phyloP scores from a whole-genome alignment of 306 rosid genomes.

The Cajanus cajan region DNA sequence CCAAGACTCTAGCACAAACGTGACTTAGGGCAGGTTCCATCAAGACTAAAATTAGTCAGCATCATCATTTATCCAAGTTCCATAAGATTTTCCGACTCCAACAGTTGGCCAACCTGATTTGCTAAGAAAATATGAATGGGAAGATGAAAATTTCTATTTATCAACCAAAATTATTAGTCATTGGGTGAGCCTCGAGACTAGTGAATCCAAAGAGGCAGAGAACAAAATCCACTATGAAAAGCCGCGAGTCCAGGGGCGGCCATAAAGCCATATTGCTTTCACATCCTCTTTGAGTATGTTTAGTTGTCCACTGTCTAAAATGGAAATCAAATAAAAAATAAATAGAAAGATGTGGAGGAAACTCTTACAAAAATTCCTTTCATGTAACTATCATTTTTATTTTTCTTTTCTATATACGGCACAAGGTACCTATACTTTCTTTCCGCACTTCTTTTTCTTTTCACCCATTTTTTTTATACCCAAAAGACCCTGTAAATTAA shows the following conservation, averaged over 20 bases:
- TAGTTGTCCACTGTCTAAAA: not conserved
- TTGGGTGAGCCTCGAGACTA: not conserved
- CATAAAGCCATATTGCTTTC: not conserved
- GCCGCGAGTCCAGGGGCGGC: not conserved
- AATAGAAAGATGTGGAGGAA: not conserved
- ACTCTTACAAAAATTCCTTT: not conserved
- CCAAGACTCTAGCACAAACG: not conserved
- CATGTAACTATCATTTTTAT: not conserved
- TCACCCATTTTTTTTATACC: not conserved
- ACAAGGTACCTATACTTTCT: not conserved
- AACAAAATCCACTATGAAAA: not conserved
- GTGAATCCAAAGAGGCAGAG: constrained; percentile 17
- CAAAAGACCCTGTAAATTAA: not conserved
- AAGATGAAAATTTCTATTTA: not conserved
- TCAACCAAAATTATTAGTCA: not conserved
- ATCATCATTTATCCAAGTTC: not conserved
- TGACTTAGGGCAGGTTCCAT: not conserved
- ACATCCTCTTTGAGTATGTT: not conserved
- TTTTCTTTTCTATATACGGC: not conserved
- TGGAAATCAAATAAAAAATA: not conserved
- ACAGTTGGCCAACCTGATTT: not conserved
- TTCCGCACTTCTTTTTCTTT: constrained; percentile 2
- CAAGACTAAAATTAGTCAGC: not conserved
- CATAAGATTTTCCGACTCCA: not conserved
- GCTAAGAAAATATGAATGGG: not conserved